Evolutionary conservation across 2,329 filamentous ascomycete genomes (phyloP).

Genomic region (Tricladium varicosporioides): DNA sequence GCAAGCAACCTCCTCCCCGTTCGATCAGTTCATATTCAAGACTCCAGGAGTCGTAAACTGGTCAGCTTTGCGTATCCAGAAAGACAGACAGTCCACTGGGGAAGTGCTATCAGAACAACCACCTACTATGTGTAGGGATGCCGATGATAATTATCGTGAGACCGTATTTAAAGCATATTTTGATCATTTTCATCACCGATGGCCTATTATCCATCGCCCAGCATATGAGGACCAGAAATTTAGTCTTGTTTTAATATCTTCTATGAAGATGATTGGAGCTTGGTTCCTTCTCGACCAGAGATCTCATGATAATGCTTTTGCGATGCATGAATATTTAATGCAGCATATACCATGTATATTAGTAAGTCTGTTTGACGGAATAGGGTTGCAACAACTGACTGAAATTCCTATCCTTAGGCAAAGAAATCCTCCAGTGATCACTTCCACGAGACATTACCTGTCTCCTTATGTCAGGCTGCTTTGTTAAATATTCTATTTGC

Average conservation of each 20-base stretch:
- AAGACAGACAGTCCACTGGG: slow-evolving; percentile 1
- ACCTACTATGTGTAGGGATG: slow-evolving; percentile 15
- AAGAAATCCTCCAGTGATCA: slow-evolving; percentile 32
- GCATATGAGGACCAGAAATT: slow-evolving; percentile 34
- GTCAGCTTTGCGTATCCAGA: slow-evolving; percentile 15
- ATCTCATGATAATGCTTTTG: slow-evolving; percentile 29
- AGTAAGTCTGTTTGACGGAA: slow-evolving; percentile 15
- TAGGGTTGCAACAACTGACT: neutral
- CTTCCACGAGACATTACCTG: slow-evolving; percentile 21
- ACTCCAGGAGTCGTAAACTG: slow-evolving; percentile 15
- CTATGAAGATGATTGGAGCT: slow-evolving; percentile 40
- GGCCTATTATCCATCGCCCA: slow-evolving; percentile 42
- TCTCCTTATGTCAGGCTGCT: slow-evolving; percentile 34
- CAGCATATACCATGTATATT: slow-evolving; percentile 22
- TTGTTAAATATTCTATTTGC: slow-evolving; percentile 41
- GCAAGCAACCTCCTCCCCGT: neutral
- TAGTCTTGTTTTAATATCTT: slow-evolving; percentile 28
- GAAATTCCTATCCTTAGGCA: slow-evolving; percentile 11
- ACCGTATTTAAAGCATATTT: slow-evolving; percentile 34
- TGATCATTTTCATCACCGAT: slow-evolving; percentile 40
- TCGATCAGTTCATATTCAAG: neutral
- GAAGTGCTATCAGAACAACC: neutral
- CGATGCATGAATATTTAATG: slow-evolving; percentile 36
- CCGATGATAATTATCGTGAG: slow-evolving; percentile 22
- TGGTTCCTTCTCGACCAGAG: slow-evolving; percentile 36